phyloP scores from a whole-genome alignment of 1,284 basidiomycete genomes.

The Anthracocystis setariae region DNA sequence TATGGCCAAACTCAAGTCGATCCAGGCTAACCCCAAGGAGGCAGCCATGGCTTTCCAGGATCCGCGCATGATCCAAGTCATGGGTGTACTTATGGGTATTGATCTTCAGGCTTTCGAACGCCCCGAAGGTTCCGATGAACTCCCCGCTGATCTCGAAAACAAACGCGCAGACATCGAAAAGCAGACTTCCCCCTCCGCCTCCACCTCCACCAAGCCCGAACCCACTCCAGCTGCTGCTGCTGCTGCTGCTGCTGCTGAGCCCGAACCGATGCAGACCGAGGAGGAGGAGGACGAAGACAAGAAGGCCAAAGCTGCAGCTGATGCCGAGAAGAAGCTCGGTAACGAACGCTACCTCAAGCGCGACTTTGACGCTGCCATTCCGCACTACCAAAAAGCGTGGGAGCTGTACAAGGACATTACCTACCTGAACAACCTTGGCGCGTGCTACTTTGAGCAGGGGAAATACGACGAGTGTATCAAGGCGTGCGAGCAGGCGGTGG shows the following conservation, averaged over 20 bases:
- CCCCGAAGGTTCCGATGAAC: conserved; percentile 83
- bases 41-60: conserved; percentile 74
- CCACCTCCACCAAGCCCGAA: conserved; percentile 19
- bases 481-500: conserved; percentile 90
- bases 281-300: conserved; percentile 54
- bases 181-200: conserved; percentile 51
- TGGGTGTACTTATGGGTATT: conserved; percentile 92
- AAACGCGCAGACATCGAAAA: conserved; percentile 56
- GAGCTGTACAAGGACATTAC: conserved; percentile 92
- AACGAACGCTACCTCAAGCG: conserved; percentile 86
- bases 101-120: conserved; percentile 88
- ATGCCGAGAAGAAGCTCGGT: conserved; percentile 73
- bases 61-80: conserved; percentile 87
- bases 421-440: conserved; percentile 76
- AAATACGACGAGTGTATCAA: conserved; percentile 91
- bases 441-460: conserved; percentile 91
- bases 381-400: conserved; percentile 80
- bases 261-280: conserved; percentile 16
- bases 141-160: conserved; percentile 74
- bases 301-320: conserved; percentile 58
- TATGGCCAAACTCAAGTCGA: conserved; percentile 60
- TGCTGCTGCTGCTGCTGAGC: background rate
- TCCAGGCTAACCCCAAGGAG: conserved; percentile 68
- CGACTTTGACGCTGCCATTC: conserved; percentile 69
- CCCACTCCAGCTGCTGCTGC: background rate